Conservation (phyloP, 2,329 filamentous ascomycete genomes). For the Fusarium heterosporum region DNA sequence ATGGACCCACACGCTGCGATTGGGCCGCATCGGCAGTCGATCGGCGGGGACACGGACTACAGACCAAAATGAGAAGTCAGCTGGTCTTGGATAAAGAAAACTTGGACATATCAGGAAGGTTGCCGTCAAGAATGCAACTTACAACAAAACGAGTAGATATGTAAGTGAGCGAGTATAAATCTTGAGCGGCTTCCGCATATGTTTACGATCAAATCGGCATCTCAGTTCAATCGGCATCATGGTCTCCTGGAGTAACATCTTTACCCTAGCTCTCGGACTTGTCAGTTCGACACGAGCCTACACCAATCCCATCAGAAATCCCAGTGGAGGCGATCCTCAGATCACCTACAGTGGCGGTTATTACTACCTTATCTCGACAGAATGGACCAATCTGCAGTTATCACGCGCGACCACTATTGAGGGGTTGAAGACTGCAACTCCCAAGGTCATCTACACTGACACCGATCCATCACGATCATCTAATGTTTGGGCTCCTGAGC, state of each 20-base stretch:
- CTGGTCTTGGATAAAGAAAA: neutral
- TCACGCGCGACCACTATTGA: slow-evolving; percentile 64
- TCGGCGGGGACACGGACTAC: neutral
- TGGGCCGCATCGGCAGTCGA: slow-evolving; percentile 27
- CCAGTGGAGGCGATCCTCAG: slow-evolving; percentile 64
- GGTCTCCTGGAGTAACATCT: slow-evolving; percentile 32
- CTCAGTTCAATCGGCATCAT: slow-evolving; percentile 1
- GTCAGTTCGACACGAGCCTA: slow-evolving; percentile 50
- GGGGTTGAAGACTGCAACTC: slow-evolving; percentile 65
- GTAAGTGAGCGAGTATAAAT: neutral
- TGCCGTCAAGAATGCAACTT: neutral
- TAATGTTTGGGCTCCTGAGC: slow-evolving; percentile 69
- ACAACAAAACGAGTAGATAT: too few relatives aligned
- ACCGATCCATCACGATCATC: slow-evolving; percentile 60
- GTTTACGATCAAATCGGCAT: too few relatives aligned
- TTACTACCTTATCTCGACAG: slow-evolving; percentile 68
- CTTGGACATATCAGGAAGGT: neutral
- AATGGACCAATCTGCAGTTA: slow-evolving; percentile 67
- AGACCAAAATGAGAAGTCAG: slow-evolving; percentile 12
- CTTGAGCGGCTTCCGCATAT: neutral
- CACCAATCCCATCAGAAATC: slow-evolving; percentile 64
- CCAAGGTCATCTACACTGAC: slow-evolving; percentile 64
- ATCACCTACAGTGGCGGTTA: slow-evolving; percentile 64
- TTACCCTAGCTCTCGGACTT: slow-evolving; percentile 26
- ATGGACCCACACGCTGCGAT: neutral